Conservation (phyloP, 2,329 filamentous ascomycete species). For the Hortaea sp. region DNA sequence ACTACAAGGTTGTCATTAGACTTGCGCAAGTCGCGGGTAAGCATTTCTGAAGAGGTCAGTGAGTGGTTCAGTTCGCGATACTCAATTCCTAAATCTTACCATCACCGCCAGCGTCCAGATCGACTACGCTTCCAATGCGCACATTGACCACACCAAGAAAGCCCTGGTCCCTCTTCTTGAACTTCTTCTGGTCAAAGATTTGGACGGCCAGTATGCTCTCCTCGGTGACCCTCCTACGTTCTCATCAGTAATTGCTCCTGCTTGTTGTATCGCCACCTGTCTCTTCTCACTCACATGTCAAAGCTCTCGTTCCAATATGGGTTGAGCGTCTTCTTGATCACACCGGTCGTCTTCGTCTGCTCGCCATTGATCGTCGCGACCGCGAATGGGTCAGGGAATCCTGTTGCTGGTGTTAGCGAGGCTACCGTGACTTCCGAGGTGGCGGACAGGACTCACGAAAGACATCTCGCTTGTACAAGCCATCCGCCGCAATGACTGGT, state of each 20-base stretch:
- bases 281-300: slow-evolving; percentile 63
- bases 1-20: slow-evolving; percentile 97
- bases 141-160: slow-evolving; percentile 98
- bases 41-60: slow-evolving; percentile 60
- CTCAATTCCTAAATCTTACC: slow-evolving; percentile 42
- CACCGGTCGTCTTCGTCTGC: slow-evolving; percentile 94
- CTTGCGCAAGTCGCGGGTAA: slow-evolving; percentile 93
- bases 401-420: slow-evolving; percentile 36
- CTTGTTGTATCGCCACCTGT: not conserved
- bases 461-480: slow-evolving; percentile 97
- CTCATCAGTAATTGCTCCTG: slow-evolving; percentile 2
- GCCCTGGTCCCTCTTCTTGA: slow-evolving; percentile 99
- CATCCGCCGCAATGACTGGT: slow-evolving; percentile 94
- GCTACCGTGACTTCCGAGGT: too few species aligned
- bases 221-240: slow-evolving; percentile 69
- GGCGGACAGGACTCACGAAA: slow-evolving; percentile 61
- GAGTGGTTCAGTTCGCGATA: slow-evolving; percentile 7
- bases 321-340: slow-evolving; percentile 94
- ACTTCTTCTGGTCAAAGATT: slow-evolving; percentile 99
- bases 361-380: slow-evolving; percentile 96
- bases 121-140: slow-evolving; percentile 86
- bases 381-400: slow-evolving; percentile 94
- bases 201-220: slow-evolving; percentile 96
- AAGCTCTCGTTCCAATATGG: slow-evolving; percentile 99
- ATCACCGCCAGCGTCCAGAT: slow-evolving; percentile 79